phyloP scores from a whole-genome alignment of 192 early-diverging fungal species.

The Umbelopsis isabellina region DNA sequence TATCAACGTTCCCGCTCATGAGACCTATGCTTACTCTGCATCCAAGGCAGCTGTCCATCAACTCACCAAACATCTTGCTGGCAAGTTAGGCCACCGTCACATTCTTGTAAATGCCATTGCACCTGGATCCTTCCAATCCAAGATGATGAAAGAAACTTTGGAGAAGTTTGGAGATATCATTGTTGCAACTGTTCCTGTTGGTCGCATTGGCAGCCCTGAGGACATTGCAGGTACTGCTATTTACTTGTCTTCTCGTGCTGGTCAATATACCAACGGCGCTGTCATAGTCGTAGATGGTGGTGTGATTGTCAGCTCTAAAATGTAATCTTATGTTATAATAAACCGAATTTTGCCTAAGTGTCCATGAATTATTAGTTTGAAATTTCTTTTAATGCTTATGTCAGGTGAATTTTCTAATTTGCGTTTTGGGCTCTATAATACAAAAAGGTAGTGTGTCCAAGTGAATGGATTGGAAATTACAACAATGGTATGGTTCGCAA shows the following conservation, averaged over 20 bases:
- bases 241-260: constrained; percentile 76
- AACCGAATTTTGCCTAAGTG: too few relatives aligned
- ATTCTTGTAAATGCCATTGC: constrained; percentile 74
- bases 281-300: constrained; percentile 38
- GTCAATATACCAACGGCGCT: constrained; percentile 59
- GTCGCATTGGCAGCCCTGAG: constrained; percentile 76
- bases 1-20: constrained; percentile 32
- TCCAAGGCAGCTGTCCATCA: constrained; percentile 84
- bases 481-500: too few relatives aligned
- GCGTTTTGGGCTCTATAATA: too few relatives aligned
- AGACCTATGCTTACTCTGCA: constrained; percentile 75
- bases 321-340: constrained; percentile 5
- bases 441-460: too few relatives aligned
- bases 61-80: constrained; percentile 65
- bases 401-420: too few relatives aligned
- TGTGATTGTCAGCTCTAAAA: constrained; percentile 15
- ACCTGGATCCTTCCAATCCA: constrained; percentile 72
- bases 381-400: too few relatives aligned
- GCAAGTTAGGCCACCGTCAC: constrained; percentile 56
- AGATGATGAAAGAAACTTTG: constrained; percentile 75
- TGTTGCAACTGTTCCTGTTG: constrained; percentile 58
- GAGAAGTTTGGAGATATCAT: constrained; percentile 56
- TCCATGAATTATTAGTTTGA: too few relatives aligned
- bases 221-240: constrained; percentile 88
- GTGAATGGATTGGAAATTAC: too few relatives aligned